Base-by-base conservation (phyloP, 2,329 filamentous ascomycete species). In the Hirsutella thompsonii region DNA sequence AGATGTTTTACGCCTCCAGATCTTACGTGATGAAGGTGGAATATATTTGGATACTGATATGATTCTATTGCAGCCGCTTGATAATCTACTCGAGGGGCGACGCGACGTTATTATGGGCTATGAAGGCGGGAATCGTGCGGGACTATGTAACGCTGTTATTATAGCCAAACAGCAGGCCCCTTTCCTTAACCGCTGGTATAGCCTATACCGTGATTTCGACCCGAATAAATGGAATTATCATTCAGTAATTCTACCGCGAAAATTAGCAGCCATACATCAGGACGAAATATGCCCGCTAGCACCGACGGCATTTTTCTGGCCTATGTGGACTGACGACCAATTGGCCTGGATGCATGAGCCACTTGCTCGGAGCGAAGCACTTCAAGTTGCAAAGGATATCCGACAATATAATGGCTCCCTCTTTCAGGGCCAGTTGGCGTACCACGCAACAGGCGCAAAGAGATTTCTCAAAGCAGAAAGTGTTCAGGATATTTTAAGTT, bases 1-100 rank as follows among this genome's bases (percentile, higher is more conserved):
- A 8, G 39, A 41, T 26, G 20, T 41, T 14, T 26, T 41, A 13
- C 34, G 39, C 14, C 39, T 41, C 4, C 39, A 37, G 39, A 41
- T 41, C 14, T 34, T 41, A 8, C 18, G 14, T 5, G 26, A 11
- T 8, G 8, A 41, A 13, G 39, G 34, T 8, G 39, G 39, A 18
- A 41, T 41, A 16, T 41, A 41, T 19, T 35, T 41, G 34, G 39
- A 41, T n/a, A 23, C 19, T 19, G 39, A 41, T n/a, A 26, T 20
- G 19, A 37, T 41, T 19, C 3, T 41, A 8, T 34, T 37, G 6
- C 34, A 34, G 4, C 26, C 34, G 3, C 39, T 41, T 26, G 39
- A 41, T 10, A 11, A 3, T 13, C 34, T 41, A 14, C 39, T 41
- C 4, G 18, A 10, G 23, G 39, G 39, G 5, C 19, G 26, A 5